A percentile compares a stretch with the other conserved stretches of the same genome.
phyloP scores from a whole-genome alignment of 1,284 basidiomycete species.

The Ustilago sp. region DNA sequence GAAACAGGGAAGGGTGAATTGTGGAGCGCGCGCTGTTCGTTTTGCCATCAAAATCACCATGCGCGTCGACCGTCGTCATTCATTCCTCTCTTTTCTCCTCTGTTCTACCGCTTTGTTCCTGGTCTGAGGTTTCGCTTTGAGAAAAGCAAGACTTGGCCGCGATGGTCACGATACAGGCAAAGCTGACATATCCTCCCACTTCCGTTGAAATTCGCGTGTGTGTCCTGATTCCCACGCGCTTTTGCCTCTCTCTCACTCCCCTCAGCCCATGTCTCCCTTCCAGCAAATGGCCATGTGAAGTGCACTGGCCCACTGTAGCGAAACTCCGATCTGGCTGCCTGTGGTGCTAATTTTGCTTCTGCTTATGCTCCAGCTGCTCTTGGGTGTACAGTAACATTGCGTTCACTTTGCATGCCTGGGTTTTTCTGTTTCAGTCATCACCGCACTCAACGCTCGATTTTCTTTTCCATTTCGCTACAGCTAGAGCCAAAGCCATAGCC shows the following conservation, averaged over 20 bases:
- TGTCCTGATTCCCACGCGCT: slow-evolving; percentile 6
- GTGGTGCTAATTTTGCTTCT: slow-evolving; percentile 4
- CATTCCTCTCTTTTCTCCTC: slow-evolving; percentile 20
- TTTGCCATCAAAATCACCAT: slow-evolving; percentile 14
- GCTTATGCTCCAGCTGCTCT: slow-evolving; percentile 1
- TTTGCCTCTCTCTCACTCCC: not conserved
- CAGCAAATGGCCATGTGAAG: too few species aligned
- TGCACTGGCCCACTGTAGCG: not conserved
- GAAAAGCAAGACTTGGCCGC: not conserved
- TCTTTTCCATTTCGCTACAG: slow-evolving; percentile 1
- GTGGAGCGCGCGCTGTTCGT: not conserved
- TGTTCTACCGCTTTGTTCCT: slow-evolving; percentile 2
- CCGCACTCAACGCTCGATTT: not conserved
- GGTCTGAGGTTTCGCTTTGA: not conserved
- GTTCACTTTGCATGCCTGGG: slow-evolving; percentile 7
- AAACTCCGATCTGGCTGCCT: slow-evolving; percentile 25
- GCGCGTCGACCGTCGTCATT: slow-evolving; percentile 31
- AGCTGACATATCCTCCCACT: not conserved
- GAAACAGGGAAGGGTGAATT: not conserved
- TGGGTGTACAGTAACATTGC: not conserved
- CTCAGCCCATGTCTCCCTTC: slow-evolving; percentile 1
- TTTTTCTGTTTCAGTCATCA: slow-evolving; percentile 8
- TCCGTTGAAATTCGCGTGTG: not conserved
- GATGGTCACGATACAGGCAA: slow-evolving; percentile 6
- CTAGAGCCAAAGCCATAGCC: not conserved